Percentiles rank a stretch among this genome's conserved stretches.
Evolutionary conservation across 1,284 basidiomycete species (phyloP).

Genomic region (Neolentinus lepideus): DNA sequence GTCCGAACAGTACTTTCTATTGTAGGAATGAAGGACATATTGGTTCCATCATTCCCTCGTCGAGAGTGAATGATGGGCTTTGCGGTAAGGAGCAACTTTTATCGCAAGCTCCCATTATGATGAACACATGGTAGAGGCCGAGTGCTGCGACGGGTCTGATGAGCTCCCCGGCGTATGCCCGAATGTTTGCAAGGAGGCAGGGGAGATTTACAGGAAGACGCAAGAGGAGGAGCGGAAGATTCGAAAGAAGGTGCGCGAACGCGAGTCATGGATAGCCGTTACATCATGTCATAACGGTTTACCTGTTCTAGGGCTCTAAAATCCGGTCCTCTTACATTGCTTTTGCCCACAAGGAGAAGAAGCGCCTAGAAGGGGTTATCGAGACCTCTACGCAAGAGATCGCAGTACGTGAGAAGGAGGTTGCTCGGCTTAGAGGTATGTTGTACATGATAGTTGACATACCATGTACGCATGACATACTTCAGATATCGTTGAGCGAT

Average conservation of each 20-base stretch:
- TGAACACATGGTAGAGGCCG: conserved; percentile 50
- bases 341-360: conserved; percentile 84
- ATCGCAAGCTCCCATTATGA: background rate
- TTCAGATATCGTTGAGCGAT: conserved; percentile 58
- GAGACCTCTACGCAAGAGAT: conserved; percentile 50
- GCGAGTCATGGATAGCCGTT: background rate
- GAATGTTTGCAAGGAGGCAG: conserved; percentile 75
- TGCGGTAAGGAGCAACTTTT: conserved; percentile 61
- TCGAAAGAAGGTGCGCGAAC: conserved; percentile 63
- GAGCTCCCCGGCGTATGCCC: conserved; percentile 77
- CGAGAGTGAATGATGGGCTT: conserved; percentile 90
- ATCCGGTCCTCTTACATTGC: conserved; percentile 85
- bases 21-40: conserved; percentile 89
- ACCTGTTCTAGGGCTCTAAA: conserved; percentile 67
- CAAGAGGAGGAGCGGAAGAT: conserved; percentile 69
- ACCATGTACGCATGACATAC: background rate
- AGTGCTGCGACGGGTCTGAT: conserved; percentile 98
- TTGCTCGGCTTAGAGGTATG: conserved; percentile 56
- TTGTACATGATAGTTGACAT: background rate
- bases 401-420: conserved; percentile 60
- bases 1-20: conserved; percentile 74
- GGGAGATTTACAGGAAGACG: conserved; percentile 61
- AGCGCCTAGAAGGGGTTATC: conserved; percentile 61
- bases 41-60: conserved; percentile 70
- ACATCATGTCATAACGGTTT: background rate